phyloP scores from a whole-genome alignment of 1,284 basidiomycete species.

The Lignosus rhinocerotis region DNA sequence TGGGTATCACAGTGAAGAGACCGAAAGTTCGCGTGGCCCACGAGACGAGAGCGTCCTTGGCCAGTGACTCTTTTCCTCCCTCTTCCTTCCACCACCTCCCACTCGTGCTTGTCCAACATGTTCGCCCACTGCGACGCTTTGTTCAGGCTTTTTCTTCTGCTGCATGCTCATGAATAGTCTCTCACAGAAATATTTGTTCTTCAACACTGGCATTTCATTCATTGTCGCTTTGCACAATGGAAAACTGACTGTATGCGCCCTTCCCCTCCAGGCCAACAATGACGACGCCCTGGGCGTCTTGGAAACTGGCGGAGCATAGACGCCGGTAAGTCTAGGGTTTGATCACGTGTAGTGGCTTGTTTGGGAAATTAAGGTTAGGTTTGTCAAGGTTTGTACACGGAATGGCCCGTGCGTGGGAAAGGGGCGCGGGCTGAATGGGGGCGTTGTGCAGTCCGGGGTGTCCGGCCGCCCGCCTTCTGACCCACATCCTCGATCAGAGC shows the following conservation, averaged over 20 bases:
- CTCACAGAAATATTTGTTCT: conserved; percentile 11
- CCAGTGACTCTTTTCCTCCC: conserved; percentile 20
- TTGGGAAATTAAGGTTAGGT: conserved; percentile 29
- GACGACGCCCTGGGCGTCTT: conserved; percentile 16
- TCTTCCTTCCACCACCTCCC: conserved; percentile 23
- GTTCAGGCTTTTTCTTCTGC: not conserved
- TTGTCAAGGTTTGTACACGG: conserved; percentile 24
- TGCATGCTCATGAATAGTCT: not conserved
- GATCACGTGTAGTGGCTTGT: conserved; percentile 28
- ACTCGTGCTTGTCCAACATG: conserved; percentile 7
- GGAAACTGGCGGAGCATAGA: conserved; percentile 13
- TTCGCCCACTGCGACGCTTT: not conserved
- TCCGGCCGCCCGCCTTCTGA: conserved; percentile 38
- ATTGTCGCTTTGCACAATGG: conserved; percentile 13
- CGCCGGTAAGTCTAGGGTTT: conserved; percentile 23
- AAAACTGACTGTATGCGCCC: conserved; percentile 15
- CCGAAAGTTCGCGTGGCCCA: conserved; percentile 32
- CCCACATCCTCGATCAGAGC: conserved; percentile 36
- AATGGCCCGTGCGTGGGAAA: conserved; percentile 35
- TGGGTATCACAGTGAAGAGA: conserved; percentile 33
- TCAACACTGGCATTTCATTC: not conserved
- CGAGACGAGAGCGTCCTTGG: conserved; percentile 21
- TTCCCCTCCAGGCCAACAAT: conserved; percentile 15
- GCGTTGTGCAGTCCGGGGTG: conserved; percentile 30
- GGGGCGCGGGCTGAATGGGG: conserved; percentile 23